These are phyloP conservation scores for Mallotus japonicus DNA, from an alignment of 441 rosid species.

Conservation along the genomic window DNA sequence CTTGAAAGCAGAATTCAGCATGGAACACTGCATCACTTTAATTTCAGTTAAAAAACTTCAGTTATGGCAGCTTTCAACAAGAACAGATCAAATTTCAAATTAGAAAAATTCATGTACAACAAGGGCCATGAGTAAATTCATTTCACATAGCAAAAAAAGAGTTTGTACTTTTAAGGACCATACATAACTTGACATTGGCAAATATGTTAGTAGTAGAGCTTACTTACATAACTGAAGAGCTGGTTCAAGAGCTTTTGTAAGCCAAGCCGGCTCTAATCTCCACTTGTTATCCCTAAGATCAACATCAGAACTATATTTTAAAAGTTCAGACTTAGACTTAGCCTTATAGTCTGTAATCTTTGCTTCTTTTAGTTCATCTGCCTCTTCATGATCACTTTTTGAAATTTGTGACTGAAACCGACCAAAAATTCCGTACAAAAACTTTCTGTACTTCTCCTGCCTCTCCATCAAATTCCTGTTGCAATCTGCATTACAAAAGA, in stretches of 20 bases:
- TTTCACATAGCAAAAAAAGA: background rate
- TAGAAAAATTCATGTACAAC: background rate
- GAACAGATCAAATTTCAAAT: slow-evolving; percentile 1
- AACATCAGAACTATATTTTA: slow-evolving; percentile 45
- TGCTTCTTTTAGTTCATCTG: slow-evolving; percentile 28
- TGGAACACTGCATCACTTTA: background rate
- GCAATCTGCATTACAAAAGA: slow-evolving; percentile 32
- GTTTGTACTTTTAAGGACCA: background rate
- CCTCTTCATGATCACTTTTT: slow-evolving; percentile 32
- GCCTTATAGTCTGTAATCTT: slow-evolving; percentile 28
- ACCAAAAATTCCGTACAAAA: slow-evolving; percentile 38
- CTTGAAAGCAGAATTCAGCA: background rate
- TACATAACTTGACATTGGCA: slow-evolving; percentile 10
- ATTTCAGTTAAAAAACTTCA: background rate
- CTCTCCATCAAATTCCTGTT: slow-evolving; percentile 35
- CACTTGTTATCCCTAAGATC: slow-evolving; percentile 54
- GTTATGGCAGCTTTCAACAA: background rate
- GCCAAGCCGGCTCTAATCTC: slow-evolving; percentile 78
- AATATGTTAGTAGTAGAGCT: slow-evolving; percentile 64
- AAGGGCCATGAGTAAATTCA: background rate
- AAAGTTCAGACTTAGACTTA: slow-evolving; percentile 28
- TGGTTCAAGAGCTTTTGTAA: slow-evolving; percentile 77
- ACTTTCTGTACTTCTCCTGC: slow-evolving; percentile 36
- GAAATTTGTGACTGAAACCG: slow-evolving; percentile 48
- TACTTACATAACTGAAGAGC: slow-evolving; percentile 68